Conservation (phyloP, 2,329 filamentous ascomycete genomes). For the Venturia asperata region DNA sequence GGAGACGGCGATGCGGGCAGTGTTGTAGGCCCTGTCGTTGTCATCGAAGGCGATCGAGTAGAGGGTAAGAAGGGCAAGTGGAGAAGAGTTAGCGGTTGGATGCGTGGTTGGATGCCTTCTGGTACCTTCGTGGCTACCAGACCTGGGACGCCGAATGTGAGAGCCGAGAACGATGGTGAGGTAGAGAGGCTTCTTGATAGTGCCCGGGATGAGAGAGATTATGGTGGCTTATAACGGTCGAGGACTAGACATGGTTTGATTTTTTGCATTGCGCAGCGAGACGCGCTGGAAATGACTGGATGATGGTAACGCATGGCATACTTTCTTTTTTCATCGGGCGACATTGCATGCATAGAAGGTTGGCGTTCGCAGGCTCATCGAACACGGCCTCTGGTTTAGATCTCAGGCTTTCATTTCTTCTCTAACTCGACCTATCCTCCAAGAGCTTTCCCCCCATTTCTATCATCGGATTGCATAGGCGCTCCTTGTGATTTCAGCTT, state of each 20-base stretch:
- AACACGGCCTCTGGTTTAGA: not conserved
- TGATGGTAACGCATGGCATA: constrained; percentile 6
- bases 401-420: not conserved
- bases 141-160: not conserved
- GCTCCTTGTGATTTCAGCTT: too few relatives aligned
- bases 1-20: constrained; percentile 35
- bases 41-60: constrained; percentile 27
- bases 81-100: constrained; percentile 55
- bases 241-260: not conserved
- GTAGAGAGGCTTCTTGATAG: constrained; percentile 12
- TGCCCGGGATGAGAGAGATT: not conserved
- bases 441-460: not conserved
- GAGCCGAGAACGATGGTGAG: not conserved
- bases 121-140: constrained; percentile 11
- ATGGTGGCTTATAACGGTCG: not conserved
- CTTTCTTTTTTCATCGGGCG: not conserved
- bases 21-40: constrained; percentile 3
- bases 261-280: not conserved
- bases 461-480: too few relatives aligned
- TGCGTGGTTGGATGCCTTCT: constrained; percentile 57
- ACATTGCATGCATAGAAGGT: constrained; percentile 5
- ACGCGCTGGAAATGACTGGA: not conserved
- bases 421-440: not conserved
- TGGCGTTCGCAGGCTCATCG: not conserved
- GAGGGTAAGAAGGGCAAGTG: constrained; percentile 35